phyloP scores from a whole-genome alignment of 2,329 filamentous ascomycete species.

The Phialophora macrospora region DNA sequence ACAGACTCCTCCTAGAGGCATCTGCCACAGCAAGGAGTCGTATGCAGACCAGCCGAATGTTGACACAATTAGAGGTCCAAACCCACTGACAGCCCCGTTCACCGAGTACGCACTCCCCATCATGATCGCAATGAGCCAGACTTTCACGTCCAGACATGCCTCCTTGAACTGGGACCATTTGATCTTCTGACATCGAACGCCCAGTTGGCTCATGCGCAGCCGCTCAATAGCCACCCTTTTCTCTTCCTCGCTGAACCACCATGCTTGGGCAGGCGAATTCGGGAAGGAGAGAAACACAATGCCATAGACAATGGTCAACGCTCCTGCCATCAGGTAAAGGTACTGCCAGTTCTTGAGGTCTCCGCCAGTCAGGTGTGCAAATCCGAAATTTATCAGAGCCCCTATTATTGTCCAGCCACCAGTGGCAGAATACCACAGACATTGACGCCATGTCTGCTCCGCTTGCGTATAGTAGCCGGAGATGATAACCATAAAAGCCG shows the following conservation, averaged over 20 bases:
- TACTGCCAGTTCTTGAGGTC: constrained; percentile 66
- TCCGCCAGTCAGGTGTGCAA: constrained; percentile 6
- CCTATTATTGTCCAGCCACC: constrained; percentile 53
- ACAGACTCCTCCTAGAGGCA: constrained; percentile 65
- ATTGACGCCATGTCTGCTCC: constrained; percentile 11
- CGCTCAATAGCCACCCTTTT: constrained; percentile 68
- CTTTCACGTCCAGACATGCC: constrained; percentile 62
- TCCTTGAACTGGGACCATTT: constrained; percentile 65
- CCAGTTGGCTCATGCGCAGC: constrained; percentile 65
- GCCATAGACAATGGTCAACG: constrained; percentile 59
- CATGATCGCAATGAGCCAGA: constrained; percentile 68
- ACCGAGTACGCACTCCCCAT: constrained; percentile 71
- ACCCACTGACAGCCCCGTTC: constrained; percentile 67
- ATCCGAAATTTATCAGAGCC: constrained; percentile 33
- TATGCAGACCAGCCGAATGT: constrained; percentile 6
- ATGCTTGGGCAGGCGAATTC: constrained; percentile 68
- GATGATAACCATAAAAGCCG: constrained; percentile 68
- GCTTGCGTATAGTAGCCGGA: constrained; percentile 66
- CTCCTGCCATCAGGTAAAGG: constrained; percentile 69
- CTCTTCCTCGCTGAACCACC: constrained; percentile 69
- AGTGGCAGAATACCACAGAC: constrained; percentile 40
- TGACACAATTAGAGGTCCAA: not conserved
- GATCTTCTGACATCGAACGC: constrained; percentile 64
- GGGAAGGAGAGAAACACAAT: constrained; percentile 70
- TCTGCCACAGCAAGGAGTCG: constrained; percentile 68